phyloP scores from a whole-genome alignment of 768 basidiomycete genomes.

The Saitozyma podzolica region DNA sequence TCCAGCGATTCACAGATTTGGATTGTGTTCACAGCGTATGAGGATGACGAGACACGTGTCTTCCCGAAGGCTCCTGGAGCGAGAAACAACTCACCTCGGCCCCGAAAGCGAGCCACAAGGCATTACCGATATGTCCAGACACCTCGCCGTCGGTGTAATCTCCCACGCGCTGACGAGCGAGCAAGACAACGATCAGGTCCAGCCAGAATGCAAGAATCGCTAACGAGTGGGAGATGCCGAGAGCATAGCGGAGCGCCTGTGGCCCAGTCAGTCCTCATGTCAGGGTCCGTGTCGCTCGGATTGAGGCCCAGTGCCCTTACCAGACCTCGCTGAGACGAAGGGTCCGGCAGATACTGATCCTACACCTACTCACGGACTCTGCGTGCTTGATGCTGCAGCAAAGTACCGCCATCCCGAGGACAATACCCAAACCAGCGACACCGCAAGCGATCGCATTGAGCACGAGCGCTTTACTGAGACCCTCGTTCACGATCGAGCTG shows the following conservation, averaged over 20 bases:
- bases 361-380: no score
- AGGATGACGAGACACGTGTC: no score
- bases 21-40: no score
- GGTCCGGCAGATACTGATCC: no score
- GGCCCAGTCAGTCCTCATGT: conserved; percentile 6
- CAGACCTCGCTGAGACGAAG: no score
- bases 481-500: conserved; percentile 8
- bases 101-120: conserved; percentile 39
- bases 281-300: conserved; percentile 20
- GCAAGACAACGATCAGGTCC: conserved; percentile 33
- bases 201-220: conserved; percentile 38
- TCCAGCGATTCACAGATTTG: no score
- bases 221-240: conserved; percentile 23
- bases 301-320: conserved; percentile 8
- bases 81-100: conserved; percentile 22
- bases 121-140: conserved; percentile 30
- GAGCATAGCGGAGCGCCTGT: conserved; percentile 33
- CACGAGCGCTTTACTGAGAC: conserved; percentile 28
- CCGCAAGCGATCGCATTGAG: conserved; percentile 42
- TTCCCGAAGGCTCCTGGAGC: no score
- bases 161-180: conserved; percentile 27
- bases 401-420: conserved; percentile 44
- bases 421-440: conserved; percentile 34
- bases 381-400: conserved; percentile 26
- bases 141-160: conserved; percentile 19